phyloP scores from a whole-genome alignment of 352 stramenopile species.

The Aphanomyces stellatus region DNA sequence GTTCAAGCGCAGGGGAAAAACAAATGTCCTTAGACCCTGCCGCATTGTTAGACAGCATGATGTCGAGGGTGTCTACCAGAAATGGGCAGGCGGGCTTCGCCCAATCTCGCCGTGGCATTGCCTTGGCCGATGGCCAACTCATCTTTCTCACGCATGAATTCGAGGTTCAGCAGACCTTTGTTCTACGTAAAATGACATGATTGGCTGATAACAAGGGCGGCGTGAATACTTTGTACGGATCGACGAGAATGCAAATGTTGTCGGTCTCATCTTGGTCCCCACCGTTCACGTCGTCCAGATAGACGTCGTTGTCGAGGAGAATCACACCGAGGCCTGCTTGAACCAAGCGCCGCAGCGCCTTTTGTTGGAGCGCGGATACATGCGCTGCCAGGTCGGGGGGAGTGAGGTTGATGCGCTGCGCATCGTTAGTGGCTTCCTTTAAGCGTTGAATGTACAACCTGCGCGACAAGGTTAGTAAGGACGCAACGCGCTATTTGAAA shows the following conservation, averaged over 20 bases:
- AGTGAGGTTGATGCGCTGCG: background rate
- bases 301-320: slow-evolving; percentile 57
- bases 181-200: slow-evolving; percentile 26
- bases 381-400: slow-evolving; percentile 48
- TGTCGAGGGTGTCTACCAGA: background rate
- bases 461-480: background rate
- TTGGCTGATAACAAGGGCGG: no score
- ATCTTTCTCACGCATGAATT: slow-evolving; percentile 84
- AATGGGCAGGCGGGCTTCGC: slow-evolving; percentile 50
- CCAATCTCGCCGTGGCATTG: slow-evolving; percentile 54
- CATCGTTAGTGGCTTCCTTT: background rate
- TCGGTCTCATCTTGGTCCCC: slow-evolving; percentile 27
- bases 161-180: slow-evolving; percentile 63
- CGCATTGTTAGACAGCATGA: background rate
- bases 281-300: slow-evolving; percentile 31
- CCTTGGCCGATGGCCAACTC: slow-evolving; percentile 72
- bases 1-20: slow-evolving; percentile 74
- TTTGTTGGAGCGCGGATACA: slow-evolving; percentile 70
- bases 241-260: slow-evolving; percentile 73
- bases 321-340: slow-evolving; percentile 65
- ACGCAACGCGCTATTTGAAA: background rate
- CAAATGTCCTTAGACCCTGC: slow-evolving; percentile 56
- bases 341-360: slow-evolving; percentile 69
- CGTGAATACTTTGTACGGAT: slow-evolving; percentile 67
- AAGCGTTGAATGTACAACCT: slow-evolving; percentile 14